These are phyloP conservation scores for Lathyrus tuberosus DNA, from an alignment of 306 rosid species.

Conservation along the genomic window DNA sequence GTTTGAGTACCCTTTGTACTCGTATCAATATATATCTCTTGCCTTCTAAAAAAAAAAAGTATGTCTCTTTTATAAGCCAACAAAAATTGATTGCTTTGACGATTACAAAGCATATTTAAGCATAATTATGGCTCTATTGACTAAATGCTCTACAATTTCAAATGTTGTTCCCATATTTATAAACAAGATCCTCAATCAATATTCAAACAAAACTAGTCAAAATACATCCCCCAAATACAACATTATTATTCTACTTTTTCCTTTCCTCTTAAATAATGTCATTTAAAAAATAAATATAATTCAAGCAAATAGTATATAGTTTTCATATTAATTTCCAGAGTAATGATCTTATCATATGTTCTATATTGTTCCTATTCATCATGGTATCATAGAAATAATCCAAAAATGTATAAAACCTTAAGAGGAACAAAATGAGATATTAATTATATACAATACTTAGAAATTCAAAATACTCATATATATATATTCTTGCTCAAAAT, in stretches of 20 bases:
- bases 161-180: conserved; percentile 24
- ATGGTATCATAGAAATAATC: conserved; percentile 1
- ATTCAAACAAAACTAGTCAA: conserved; percentile 21
- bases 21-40: no score
- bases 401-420: background rate
- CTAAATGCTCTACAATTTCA: conserved; percentile 28
- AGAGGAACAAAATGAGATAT: background rate
- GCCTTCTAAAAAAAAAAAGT: no score
- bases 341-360: background rate
- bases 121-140: conserved; percentile 35
- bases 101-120: conserved; percentile 17
- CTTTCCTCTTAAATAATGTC: background rate
- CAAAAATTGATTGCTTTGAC: background rate
- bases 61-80: background rate
- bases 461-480: background rate
- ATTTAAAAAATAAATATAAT: background rate
- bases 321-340: background rate
- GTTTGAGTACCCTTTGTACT: no score
- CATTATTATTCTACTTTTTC: conserved; percentile 22
- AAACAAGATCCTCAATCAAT: conserved; percentile 4
- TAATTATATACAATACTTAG: background rate
- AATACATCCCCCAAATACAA: conserved; percentile 32
- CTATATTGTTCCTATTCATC: background rate
- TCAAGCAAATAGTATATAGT: background rate
- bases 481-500: background rate